phyloP scores from a whole-genome alignment of 164 flowering plant species.

The Vitis rotundifolia region DNA sequence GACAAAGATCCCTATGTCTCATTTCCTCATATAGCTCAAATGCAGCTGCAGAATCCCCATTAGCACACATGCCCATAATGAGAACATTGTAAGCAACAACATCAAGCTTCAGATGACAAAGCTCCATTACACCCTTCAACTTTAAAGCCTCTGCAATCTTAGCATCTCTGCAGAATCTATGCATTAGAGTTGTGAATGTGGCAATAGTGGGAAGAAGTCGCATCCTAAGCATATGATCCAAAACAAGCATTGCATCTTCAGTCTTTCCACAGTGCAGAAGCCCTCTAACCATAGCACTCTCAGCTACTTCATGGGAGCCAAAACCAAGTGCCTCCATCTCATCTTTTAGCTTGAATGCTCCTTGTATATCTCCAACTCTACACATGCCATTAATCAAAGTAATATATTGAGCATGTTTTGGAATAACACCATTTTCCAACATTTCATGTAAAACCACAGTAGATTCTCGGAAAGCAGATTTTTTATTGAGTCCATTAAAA shows the following conservation, averaged over 20 bases:
- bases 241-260: slow-evolving; percentile 65
- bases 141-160: slow-evolving; percentile 52
- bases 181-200: slow-evolving; percentile 79
- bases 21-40: slow-evolving; percentile 71
- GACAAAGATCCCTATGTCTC: slow-evolving; percentile 57
- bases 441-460: slow-evolving; percentile 49
- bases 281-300: slow-evolving; percentile 79
- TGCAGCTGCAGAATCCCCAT: slow-evolving; percentile 49
- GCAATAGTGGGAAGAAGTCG: slow-evolving; percentile 63
- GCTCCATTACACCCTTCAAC: slow-evolving; percentile 50
- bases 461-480: slow-evolving; percentile 34
- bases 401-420: slow-evolving; percentile 44
- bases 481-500: slow-evolving; percentile 54
- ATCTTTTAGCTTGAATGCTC: slow-evolving; percentile 67
- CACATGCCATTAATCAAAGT: slow-evolving; percentile 63
- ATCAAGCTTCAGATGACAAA: slow-evolving; percentile 55
- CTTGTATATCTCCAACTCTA: slow-evolving; percentile 54
- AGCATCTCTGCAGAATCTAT: slow-evolving; percentile 52
- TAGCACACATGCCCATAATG: slow-evolving; percentile 57
- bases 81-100: slow-evolving; percentile 73
- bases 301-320: slow-evolving; percentile 51
- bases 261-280: slow-evolving; percentile 64
- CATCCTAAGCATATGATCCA: slow-evolving; percentile 52
- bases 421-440: slow-evolving; percentile 54
- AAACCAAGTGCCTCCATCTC: slow-evolving; percentile 58